A percentile compares a stretch with the other conserved stretches of the same genome.
Evolutionary conservation across 768 basidiomycete species (phyloP).

Genomic region (Daedalea quercina): DNA sequence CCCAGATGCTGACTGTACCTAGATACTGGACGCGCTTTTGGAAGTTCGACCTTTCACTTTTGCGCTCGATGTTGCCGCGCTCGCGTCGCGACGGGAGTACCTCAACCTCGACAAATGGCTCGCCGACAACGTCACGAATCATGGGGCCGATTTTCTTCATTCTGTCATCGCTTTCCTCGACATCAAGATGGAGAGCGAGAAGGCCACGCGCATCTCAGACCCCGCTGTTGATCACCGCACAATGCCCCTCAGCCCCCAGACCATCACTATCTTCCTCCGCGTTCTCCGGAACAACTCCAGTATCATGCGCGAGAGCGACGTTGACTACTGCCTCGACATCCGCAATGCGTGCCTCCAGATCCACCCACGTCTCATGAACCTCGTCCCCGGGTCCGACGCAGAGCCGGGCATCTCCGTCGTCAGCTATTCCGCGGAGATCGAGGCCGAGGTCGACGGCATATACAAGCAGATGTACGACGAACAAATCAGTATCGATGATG

Average conservation of each 20-base stretch:
- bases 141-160: conserved; percentile 82
- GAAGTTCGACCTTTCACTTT: conserved; percentile 86
- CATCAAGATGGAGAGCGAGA: conserved; percentile 90
- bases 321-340: conserved; percentile 84
- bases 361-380: conserved; percentile 93
- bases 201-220: conserved; percentile 67
- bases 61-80: conserved; percentile 88
- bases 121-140: conserved; percentile 74
- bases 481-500: conserved; percentile 89
- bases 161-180: conserved; percentile 86
- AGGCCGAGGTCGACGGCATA: conserved; percentile 88
- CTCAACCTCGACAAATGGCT: conserved; percentile 97
- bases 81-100: conserved; percentile 90
- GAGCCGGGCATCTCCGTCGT: conserved; percentile 92
- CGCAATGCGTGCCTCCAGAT: conserved; percentile 91
- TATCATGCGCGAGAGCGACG: conserved; percentile 70
- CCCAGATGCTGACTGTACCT: neutral
- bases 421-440: conserved; percentile 82
- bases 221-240: conserved; percentile 73
- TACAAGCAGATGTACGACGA: conserved; percentile 99
- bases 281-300: conserved; percentile 77
- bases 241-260: conserved; percentile 81
- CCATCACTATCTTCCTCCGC: conserved; percentile 88
- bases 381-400: conserved; percentile 76
- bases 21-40: conserved; percentile 91